phyloP scores from a whole-genome alignment of 257 asterid genomes.

The Agastache rugosa region DNA sequence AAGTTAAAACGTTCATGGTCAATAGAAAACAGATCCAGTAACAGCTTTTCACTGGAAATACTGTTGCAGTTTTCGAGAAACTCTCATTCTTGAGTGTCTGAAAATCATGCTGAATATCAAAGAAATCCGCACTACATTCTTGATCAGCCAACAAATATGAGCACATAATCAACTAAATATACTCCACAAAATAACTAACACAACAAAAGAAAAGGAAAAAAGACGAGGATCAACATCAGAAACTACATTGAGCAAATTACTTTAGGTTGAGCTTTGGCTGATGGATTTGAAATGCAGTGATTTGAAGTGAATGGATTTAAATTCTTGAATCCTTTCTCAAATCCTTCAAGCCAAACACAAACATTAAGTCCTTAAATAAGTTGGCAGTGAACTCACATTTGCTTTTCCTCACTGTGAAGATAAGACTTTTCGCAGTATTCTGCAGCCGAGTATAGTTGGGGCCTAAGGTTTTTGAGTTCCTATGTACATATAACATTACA shows the following conservation, averaged over 20 bases:
- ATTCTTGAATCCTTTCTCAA: background rate
- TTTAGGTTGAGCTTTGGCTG: background rate
- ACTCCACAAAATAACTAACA: slow-evolving; percentile 4
- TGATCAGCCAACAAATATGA: background rate
- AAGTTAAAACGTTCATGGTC: slow-evolving; percentile 7
- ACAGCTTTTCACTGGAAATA: background rate
- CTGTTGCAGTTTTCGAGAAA: slow-evolving; percentile 19
- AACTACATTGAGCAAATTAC: background rate
- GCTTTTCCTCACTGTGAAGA: slow-evolving; percentile 83
- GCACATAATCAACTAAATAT: slow-evolving; percentile 20
- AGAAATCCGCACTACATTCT: slow-evolving; percentile 18
- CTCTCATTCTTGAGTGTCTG: slow-evolving; percentile 18
- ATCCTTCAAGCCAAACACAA: slow-evolving; percentile 15
- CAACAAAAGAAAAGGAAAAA: background rate
- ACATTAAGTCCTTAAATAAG: slow-evolving; percentile 21
- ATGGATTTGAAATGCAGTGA: background rate
- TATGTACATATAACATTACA: slow-evolving; percentile 41
- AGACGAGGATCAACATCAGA: slow-evolving; percentile 10
- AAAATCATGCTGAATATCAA: slow-evolving; percentile 3
- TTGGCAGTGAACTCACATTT: slow-evolving; percentile 62
- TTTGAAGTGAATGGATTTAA: background rate
- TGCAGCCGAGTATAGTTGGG: slow-evolving; percentile 96
- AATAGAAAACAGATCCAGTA: slow-evolving; percentile 9
- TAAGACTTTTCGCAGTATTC: slow-evolving; percentile 95
- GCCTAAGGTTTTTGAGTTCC: slow-evolving; percentile 96